Evolutionary conservation across 352 stramenopile species (phyloP), one percentile per base, ranked within the genome.

Genomic region (Phytopythium oedochilum): DNA sequence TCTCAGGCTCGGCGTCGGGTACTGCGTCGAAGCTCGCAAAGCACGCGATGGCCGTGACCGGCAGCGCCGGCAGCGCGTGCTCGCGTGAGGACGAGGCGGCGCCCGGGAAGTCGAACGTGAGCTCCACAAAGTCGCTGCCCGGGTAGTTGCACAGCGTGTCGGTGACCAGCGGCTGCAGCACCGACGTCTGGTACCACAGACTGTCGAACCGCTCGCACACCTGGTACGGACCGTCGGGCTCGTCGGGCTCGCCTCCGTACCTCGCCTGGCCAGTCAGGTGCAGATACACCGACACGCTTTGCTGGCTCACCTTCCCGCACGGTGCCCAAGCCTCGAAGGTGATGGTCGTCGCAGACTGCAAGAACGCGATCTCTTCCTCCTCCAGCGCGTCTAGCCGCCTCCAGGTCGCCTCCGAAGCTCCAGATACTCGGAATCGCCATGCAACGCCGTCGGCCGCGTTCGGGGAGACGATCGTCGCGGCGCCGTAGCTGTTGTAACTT

Each of bases 131-230:
- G 35, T 71, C 64, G 32, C 60, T 71, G 11, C 44, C 48, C 3
- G 55, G 46, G 2, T 62, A 54, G 29, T 51, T 51, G 43, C 64
- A 71, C 34, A 88, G 48, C 22, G 48, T 71, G 9, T 57, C 44
- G 26, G 44, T 52, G 2, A 42, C 28, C 40, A 78, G 64, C 25
- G 69, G 66, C 7, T 74, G 58, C 28, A 61, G 64, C 43, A 71
- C 60, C 0, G 60, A 63, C 12, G 59, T 73, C 59, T 89, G 74
- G 57, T 89, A 89, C 76, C 76, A 89, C 79, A 89, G 85, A n/a
- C 66, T 60, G 39, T 61, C 53, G 45, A 88, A 86, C 18, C 71
- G 61, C 15, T 86, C 64, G 47, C 75, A 86, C 14, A 89, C 63
- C 6, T 61, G 51, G 48, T 17, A 8, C 12, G 48, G 12, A 0